Evolutionary conservation across 1,139 yeast genomes (phyloP), one percentile per base, ranked within the genome.

Genomic region (Wickerhamomyces sp.): DNA sequence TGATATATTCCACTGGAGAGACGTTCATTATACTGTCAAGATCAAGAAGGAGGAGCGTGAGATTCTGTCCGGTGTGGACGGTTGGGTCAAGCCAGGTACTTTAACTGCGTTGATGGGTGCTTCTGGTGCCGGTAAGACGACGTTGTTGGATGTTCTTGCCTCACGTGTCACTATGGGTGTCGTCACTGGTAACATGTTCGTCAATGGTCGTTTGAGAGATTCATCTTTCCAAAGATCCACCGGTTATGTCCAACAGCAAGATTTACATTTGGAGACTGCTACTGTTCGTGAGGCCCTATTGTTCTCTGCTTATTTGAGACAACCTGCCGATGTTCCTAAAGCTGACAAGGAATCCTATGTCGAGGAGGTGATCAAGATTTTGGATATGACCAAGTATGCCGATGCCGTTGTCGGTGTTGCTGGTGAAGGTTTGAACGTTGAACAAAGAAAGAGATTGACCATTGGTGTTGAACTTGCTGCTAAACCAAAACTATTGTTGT

Each of bases 61-160:
- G 27, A 71, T 84, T 47, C 66, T 84, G 54, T 68, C 73, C 50
- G 72, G 74, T 42, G 85, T 84, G 36, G 88, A 82, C 55, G 93
- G 94, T 33, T 84, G 86, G 84, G 91, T 84, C 31, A 78, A 78
- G 52, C 89, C 89, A 10, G 81, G 83, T 45, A 76, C 82, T 10
- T 61, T 81, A 46, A 81, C 88, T 26, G 91, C 89, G 7, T 62
- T 82, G 28, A 82, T 83, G 93, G 94, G 94, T 45, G 83, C 89
- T 14, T 80, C 93, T 15, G 93, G 93, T 61, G 93, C 93, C 33
- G 93, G 93, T 65, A 83, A 83, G 55, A 84, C 93, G n/a, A 83
- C 93, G 1, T 55, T 77, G 31, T 65, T 83, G 41, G 87, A 83
- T 60, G 83, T 84, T 42, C 66, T 83, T 46, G 86, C 91, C 18